phyloP scores from a whole-genome alignment of 2,329 filamentous ascomycete species.

The Xylaria sp. region DNA sequence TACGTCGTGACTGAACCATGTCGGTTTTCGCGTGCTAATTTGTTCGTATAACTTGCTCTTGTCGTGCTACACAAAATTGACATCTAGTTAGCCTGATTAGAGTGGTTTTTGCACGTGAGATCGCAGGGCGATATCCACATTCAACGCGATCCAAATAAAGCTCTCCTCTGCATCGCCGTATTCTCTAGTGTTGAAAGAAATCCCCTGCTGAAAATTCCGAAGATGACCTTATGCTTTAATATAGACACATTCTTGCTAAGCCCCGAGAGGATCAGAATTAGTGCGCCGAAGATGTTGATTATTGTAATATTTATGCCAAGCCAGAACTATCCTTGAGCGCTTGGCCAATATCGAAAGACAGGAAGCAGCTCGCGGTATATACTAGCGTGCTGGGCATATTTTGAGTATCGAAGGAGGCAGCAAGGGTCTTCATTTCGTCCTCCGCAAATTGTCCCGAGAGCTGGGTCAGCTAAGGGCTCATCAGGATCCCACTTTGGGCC shows the following conservation, averaged over 20 bases:
- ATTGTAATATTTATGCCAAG: neutral
- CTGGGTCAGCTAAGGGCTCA: neutral
- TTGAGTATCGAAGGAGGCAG: neutral
- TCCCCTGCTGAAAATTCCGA: constrained; percentile 48
- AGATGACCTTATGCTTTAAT: constrained; percentile 39
- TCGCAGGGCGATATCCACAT: constrained; percentile 40
- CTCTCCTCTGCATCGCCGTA: constrained; percentile 47
- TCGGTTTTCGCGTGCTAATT: constrained; percentile 41
- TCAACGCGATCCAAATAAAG: constrained; percentile 49
- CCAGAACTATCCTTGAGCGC: neutral
- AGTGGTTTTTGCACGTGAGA: neutral
- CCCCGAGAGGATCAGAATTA: constrained; percentile 5
- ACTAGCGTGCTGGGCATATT: neutral
- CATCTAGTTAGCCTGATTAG: neutral
- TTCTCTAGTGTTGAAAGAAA: constrained; percentile 48
- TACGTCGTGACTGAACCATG: constrained; percentile 47
- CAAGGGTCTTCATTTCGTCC: neutral
- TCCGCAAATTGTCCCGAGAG: neutral
- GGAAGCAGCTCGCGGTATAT: neutral
- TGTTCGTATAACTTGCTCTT: constrained; percentile 49
- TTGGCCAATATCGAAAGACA: neutral
- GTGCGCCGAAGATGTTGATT: neutral
- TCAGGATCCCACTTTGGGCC: constrained; percentile 3
- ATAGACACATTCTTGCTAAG: neutral
- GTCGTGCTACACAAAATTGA: constrained; percentile 43